Percentiles rank a stretch among this genome's conserved stretches.
These are phyloP conservation scores for Epichloe elymi DNA, from an alignment of 2,329 filamentous ascomycete species.

Conservation along the genomic window DNA sequence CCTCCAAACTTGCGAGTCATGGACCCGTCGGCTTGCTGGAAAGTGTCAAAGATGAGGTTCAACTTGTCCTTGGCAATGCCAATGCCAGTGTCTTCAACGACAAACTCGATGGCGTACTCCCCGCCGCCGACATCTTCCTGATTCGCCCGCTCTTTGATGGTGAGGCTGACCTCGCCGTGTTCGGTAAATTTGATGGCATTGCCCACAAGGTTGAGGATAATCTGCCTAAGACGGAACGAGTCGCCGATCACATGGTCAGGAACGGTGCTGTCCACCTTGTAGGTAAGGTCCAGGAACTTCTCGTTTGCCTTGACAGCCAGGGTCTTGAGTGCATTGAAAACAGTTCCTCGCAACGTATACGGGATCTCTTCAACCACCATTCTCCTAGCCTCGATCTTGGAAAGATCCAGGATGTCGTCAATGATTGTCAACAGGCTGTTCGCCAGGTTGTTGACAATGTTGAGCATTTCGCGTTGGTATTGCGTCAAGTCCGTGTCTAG, in stretches of 20 bases:
- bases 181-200: constrained; percentile 99
- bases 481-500: constrained; percentile 89
- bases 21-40: constrained; percentile 95
- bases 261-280: constrained; percentile 84
- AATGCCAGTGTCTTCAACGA: constrained; percentile 91
- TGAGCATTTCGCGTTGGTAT: constrained; percentile 95
- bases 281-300: constrained; percentile 83
- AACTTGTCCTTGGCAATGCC: constrained; percentile 93
- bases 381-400: constrained; percentile 82
- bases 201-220: constrained; percentile 92
- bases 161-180: constrained; percentile 87
- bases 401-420: constrained; percentile 65
- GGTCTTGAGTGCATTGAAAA: constrained; percentile 95
- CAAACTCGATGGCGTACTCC: constrained; percentile 90
- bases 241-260: constrained; percentile 94
- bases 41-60: constrained; percentile 95
- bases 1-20: constrained; percentile 94
- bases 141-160: constrained; percentile 59
- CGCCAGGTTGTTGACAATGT: constrained; percentile 91
- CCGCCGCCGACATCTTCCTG: constrained; percentile 50
- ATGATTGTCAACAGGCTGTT: constrained; percentile 96
- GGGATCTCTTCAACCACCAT: constrained; percentile 99
- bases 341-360: constrained; percentile 83
- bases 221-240: constrained; percentile 89
- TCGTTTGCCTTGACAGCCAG: constrained; percentile 96